phyloP scores from a whole-genome alignment of 345 rosid genomes.

The Aquilaria yunnanensis region DNA sequence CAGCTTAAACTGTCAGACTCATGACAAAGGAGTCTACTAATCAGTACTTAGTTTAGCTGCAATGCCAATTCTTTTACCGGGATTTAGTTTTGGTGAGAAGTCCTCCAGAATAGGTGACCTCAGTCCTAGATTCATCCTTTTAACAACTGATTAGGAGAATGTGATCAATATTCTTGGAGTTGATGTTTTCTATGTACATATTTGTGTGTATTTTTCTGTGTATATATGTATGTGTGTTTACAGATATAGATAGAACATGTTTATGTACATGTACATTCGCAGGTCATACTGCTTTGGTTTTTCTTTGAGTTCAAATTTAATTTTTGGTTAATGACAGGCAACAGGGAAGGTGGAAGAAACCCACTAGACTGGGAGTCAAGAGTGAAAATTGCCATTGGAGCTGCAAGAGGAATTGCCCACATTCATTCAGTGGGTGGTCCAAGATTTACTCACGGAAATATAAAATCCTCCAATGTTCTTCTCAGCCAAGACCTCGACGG shows the following conservation, averaged over 20 bases:
- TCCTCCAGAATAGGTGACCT: no score
- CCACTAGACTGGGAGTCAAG: conserved; percentile 74
- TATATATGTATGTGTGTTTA: no score
- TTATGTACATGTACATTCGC: neutral
- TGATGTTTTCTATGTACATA: no score
- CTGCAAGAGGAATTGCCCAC: conserved; percentile 70
- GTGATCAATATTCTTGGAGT: no score
- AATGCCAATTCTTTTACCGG: no score
- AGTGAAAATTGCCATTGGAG: conserved; percentile 55
- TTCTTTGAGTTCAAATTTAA: neutral
- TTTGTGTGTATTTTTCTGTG: no score
- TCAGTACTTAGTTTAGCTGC: no score
- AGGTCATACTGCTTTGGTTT: neutral
- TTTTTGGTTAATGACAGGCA: conserved; percentile 36
- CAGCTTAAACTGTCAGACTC: no score
- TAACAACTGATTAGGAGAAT: no score
- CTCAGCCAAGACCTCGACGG: conserved; percentile 49
- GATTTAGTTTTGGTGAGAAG: no score
- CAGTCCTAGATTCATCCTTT: no score
- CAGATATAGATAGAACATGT: neutral
- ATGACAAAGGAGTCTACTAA: no score
- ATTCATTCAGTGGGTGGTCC: conserved; percentile 67
- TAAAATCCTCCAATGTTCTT: conserved; percentile 79
- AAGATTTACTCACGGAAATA: conserved; percentile 74
- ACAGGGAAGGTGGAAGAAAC: conserved; percentile 41